phyloP scores from a whole-genome alignment of 73 alveolate genomes.

The Paramecium primaurelia region DNA sequence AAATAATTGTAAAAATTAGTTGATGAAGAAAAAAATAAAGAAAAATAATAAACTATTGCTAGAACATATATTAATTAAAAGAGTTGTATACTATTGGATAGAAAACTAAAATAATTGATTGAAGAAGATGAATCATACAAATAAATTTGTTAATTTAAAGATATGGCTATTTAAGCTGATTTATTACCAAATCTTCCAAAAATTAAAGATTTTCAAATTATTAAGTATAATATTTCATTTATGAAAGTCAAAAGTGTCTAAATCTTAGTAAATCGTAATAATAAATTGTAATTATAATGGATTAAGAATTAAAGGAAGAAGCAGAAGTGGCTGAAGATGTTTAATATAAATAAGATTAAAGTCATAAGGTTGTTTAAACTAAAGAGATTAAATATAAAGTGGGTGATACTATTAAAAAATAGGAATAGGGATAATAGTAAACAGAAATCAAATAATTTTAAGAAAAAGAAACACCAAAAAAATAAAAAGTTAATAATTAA shows the following conservation, averaged over 20 bases:
- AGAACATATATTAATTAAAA: neutral
- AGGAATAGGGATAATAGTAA: neutral
- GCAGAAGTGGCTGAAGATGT: neutral
- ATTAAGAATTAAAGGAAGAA: neutral
- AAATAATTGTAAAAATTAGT: neutral
- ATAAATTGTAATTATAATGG: neutral
- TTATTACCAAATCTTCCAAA: slow-evolving; percentile 10
- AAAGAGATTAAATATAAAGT: neutral
- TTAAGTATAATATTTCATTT: neutral
- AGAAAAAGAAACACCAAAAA: slow-evolving; percentile 16
- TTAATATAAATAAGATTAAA: neutral
- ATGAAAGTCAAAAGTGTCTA: neutral
- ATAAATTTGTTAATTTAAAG: neutral
- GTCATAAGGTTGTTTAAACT: neutral
- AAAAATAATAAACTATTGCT: neutral
- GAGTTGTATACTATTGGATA: slow-evolving; percentile 4
- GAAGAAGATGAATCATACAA: slow-evolving; percentile 9
- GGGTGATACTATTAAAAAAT: slow-evolving; percentile 13
- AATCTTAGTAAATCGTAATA: neutral
- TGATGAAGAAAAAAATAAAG: neutral
- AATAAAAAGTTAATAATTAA: neutral
- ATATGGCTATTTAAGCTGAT: neutral
- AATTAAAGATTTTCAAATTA: neutral
- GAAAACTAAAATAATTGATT: neutral
- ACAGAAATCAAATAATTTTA: neutral